A percentile compares a stretch with the other conserved stretches of the same genome.
Evolutionary conservation across 1,284 basidiomycete species (phyloP).

Genomic region (Boletus holoroseus): DNA sequence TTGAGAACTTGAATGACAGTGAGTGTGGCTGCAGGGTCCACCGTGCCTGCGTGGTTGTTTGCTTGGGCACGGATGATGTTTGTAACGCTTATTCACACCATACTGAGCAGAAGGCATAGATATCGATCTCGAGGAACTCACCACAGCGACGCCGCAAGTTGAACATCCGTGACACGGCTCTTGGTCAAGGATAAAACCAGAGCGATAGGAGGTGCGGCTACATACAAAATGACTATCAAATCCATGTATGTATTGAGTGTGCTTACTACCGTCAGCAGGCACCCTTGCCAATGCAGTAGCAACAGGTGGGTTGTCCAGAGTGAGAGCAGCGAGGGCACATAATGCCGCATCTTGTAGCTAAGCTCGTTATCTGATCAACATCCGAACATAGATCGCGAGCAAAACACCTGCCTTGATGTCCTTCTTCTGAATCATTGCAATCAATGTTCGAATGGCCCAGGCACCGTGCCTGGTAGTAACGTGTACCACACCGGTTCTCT

Average conservation of each 20-base stretch:
- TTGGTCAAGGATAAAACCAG: constrained; percentile 46
- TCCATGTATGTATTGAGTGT: background rate
- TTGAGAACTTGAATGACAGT: constrained; percentile 62
- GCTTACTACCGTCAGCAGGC: constrained; percentile 38
- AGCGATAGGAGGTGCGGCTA: constrained; percentile 36
- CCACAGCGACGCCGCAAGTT: constrained; percentile 66
- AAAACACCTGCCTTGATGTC: constrained; percentile 47
- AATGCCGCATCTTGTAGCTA: constrained; percentile 70
- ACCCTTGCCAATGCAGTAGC: constrained; percentile 45
- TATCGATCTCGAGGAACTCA: constrained; percentile 28
- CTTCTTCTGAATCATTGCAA: constrained; percentile 43
- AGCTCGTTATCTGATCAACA: background rate
- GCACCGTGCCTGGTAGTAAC: constrained; percentile 45
- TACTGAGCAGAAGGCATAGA: background rate
- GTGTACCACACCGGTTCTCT: constrained; percentile 41
- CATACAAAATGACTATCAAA: background rate
- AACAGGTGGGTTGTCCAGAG: constrained; percentile 57
- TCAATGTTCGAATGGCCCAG: constrained; percentile 53
- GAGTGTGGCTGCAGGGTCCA: constrained; percentile 44
- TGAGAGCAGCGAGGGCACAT: constrained; percentile 62
- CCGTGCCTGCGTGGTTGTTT: constrained; percentile 25
- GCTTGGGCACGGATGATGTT: constrained; percentile 49
- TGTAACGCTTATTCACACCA: constrained; percentile 41
- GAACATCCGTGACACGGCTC: constrained; percentile 52
- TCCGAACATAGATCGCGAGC: background rate